phyloP scores from a whole-genome alignment of 2,329 filamentous ascomycete species.

The Cercospora janseana region DNA sequence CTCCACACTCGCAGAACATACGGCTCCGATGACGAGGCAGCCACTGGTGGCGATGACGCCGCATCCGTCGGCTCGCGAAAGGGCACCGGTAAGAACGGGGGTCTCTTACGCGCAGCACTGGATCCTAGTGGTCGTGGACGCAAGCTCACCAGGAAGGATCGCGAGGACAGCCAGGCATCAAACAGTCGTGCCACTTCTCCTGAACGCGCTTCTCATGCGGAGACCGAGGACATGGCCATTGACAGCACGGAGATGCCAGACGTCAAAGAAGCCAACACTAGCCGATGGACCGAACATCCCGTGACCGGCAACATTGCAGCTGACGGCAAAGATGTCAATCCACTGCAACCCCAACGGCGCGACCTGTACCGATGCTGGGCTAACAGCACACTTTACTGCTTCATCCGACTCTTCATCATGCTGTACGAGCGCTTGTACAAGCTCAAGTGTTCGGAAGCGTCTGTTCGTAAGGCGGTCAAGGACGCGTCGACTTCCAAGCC shows the following conservation, averaged over 20 bases:
- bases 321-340: conserved; percentile 63
- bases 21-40: conserved; percentile 70
- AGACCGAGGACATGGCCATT: conserved; percentile 71
- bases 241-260: conserved; percentile 29
- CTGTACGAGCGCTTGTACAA: conserved; percentile 80
- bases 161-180: conserved; percentile 74
- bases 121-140: conserved; percentile 75
- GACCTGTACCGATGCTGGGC: conserved; percentile 85
- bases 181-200: conserved; percentile 87
- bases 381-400: conserved; percentile 89
- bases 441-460: conserved; percentile 74
- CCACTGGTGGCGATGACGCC: conserved; percentile 65
- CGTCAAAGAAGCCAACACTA: conserved; percentile 59
- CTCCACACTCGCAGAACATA: conserved; percentile 43
- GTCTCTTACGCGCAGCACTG: conserved; percentile 80
- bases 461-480: conserved; percentile 70
- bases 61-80: conserved; percentile 67
- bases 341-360: conserved; percentile 77
- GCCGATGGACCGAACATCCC: conserved; percentile 63
- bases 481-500: conserved; percentile 74
- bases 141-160: conserved; percentile 67
- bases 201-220: conserved; percentile 71
- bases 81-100: conserved; percentile 48
- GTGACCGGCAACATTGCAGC: conserved; percentile 55
- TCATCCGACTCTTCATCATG: conserved; percentile 90